Conservation (phyloP, 2,329 filamentous ascomycete genomes). For the Thielaviopsis euricoi region DNA sequence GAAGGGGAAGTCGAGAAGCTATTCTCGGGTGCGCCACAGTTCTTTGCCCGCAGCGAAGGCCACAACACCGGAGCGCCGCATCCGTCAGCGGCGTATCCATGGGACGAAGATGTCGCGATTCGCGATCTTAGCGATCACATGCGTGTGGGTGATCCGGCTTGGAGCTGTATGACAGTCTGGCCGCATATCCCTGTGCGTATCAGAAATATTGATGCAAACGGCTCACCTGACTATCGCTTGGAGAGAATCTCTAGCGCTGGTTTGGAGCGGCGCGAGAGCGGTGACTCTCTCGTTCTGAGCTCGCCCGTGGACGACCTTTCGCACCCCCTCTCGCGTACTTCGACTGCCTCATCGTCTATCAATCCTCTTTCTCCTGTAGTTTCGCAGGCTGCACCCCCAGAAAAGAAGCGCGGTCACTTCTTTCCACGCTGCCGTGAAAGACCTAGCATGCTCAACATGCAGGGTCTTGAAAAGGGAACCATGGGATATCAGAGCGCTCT, state of each 20-base stretch:
- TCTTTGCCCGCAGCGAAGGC: conserved; percentile 43
- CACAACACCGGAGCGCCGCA: conserved; percentile 43
- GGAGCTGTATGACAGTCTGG: conserved; percentile 45
- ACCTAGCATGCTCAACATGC: conserved; percentile 57
- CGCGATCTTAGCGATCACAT: conserved; percentile 48
- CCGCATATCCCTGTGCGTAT: conserved; percentile 34
- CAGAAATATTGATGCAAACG: not conserved
- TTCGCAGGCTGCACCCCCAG: conserved; percentile 17
- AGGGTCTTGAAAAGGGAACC: conserved; percentile 54
- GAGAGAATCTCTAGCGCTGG: conserved; percentile 2
- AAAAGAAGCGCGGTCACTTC: conserved; percentile 37
- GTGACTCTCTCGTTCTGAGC: conserved; percentile 3
- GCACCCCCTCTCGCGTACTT: conserved; percentile 8
- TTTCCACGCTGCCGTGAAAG: conserved; percentile 42
- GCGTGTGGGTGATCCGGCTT: conserved; percentile 46
- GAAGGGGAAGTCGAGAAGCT: conserved; percentile 48
- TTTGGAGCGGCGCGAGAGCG: conserved; percentile 18
- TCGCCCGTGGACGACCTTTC: conserved; percentile 4
- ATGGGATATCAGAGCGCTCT: conserved; percentile 53
- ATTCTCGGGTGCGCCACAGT: conserved; percentile 62
- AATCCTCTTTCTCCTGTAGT: conserved; percentile 17
- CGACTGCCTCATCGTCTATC: conserved; percentile 20
- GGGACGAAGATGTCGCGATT: conserved; percentile 44
- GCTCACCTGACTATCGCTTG: not conserved
- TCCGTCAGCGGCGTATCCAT: conserved; percentile 50